Conservation (phyloP, 2,329 filamentous ascomycete species). For the Sporothrix brunneoviolacea region DNA sequence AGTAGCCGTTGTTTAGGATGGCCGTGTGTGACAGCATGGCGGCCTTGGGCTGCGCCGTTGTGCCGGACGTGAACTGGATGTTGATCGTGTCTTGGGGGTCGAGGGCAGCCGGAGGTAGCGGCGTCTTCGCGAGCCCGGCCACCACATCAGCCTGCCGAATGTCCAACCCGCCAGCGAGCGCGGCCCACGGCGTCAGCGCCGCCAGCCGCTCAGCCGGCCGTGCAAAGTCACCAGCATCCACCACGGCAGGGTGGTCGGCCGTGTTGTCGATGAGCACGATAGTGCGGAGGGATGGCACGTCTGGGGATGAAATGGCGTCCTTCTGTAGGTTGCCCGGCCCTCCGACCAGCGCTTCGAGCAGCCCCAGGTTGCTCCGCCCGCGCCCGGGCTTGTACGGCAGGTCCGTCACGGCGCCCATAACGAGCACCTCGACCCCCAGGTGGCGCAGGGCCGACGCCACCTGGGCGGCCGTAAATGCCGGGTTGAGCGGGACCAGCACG, state of each 20-base stretch:
- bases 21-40: constrained; percentile 77
- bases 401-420: constrained; percentile 85
- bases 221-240: constrained; percentile 30
- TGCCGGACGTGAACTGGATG: constrained; percentile 97
- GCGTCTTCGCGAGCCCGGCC: neutral
- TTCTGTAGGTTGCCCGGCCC: constrained; percentile 27
- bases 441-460: constrained; percentile 72
- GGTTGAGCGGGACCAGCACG: constrained; percentile 87
- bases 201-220: constrained; percentile 19
- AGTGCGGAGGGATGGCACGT: constrained; percentile 61
- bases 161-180: constrained; percentile 25
- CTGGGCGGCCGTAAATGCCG: constrained; percentile 75
- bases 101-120: constrained; percentile 25
- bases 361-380: constrained; percentile 46
- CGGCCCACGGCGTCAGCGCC: constrained; percentile 40
- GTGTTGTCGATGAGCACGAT: constrained; percentile 79
- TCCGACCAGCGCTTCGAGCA: constrained; percentile 41
- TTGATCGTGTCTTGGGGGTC: constrained; percentile 69
- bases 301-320: constrained; percentile 31
- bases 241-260: constrained; percentile 34
- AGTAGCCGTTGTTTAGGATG: constrained; percentile 87
- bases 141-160: constrained; percentile 3
- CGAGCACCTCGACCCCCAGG: constrained; percentile 63
- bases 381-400: constrained; percentile 57
- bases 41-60: constrained; percentile 83